These are phyloP conservation scores for Ceratocystiopsis brevicomis DNA, from an alignment of 2,329 filamentous ascomycete genomes.

Conservation along the genomic window DNA sequence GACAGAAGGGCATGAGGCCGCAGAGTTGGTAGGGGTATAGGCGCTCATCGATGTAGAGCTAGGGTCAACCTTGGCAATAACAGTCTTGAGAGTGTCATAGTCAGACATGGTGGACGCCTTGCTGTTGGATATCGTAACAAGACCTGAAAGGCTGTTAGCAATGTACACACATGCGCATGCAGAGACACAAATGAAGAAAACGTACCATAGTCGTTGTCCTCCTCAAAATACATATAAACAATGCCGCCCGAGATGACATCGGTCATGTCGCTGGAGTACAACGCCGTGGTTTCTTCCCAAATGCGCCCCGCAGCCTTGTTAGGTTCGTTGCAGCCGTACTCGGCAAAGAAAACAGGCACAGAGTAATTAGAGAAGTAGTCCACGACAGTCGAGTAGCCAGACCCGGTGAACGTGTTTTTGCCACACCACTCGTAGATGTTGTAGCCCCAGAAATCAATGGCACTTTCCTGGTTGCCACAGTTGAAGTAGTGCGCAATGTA, in stretches of 20 bases:
- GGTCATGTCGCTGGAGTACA: slow-evolving; percentile 70
- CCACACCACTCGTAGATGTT: slow-evolving; percentile 99
- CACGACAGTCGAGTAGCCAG: slow-evolving; percentile 67
- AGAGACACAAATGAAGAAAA: too few species aligned
- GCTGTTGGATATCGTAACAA: slow-evolving; percentile 40
- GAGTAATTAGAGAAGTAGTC: slow-evolving; percentile 77
- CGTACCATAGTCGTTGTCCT: slow-evolving; percentile 63
- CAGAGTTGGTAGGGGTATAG: slow-evolving; percentile 59
- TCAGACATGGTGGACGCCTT: slow-evolving; percentile 50
- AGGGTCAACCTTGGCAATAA: slow-evolving; percentile 50
- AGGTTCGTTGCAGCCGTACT: slow-evolving; percentile 82
- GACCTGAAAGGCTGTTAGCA: slow-evolving; percentile 12
- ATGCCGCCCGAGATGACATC: slow-evolving; percentile 86
- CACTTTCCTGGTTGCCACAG: slow-evolving; percentile 46
- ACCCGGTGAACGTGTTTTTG: slow-evolving; percentile 53
- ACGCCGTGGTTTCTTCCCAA: slow-evolving; percentile 68
- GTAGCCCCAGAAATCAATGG: slow-evolving; percentile 98
- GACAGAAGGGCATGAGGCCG: slow-evolving; percentile 51
- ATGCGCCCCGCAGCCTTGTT: slow-evolving; percentile 44
- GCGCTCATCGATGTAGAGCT: slow-evolving; percentile 41
- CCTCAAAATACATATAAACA: slow-evolving; percentile 97
- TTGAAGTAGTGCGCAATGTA: slow-evolving; percentile 87
- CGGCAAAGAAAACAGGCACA: slow-evolving; percentile 92
- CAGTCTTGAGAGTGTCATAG: slow-evolving; percentile 51
- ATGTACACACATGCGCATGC: too few species aligned